phyloP scores from a whole-genome alignment of 1,284 basidiomycete genomes.

The Papiliotrema laurentii region DNA sequence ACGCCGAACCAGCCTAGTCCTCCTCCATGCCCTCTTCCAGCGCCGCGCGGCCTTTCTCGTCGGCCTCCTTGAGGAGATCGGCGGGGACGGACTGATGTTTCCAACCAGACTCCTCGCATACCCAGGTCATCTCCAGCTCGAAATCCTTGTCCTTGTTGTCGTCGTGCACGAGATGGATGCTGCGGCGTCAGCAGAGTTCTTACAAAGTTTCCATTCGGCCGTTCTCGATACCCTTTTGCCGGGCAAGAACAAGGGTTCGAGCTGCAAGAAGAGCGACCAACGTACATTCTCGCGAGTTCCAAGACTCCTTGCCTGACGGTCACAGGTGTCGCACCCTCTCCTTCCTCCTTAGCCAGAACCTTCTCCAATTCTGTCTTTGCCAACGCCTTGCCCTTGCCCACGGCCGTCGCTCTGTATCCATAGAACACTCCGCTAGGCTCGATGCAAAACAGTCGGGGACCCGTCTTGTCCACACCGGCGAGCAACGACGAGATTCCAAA shows the following conservation, averaged over 20 bases:
- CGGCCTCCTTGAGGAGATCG: conserved; percentile 79
- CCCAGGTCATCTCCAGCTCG: conserved; percentile 97
- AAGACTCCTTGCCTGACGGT: conserved; percentile 70
- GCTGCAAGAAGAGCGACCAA: conserved; percentile 14
- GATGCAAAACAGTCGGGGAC: conserved; percentile 82
- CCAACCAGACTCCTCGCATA: conserved; percentile 77
- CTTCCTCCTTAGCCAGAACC: conserved; percentile 51
- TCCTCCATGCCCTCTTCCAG: conserved; percentile 80
- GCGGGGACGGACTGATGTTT: conserved; percentile 78
- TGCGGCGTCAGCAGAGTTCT: conserved; percentile 41
- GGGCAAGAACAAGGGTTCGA: background rate
- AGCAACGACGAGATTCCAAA: conserved; percentile 93
- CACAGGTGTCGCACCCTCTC: conserved; percentile 48
- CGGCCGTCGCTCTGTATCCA: conserved; percentile 88
- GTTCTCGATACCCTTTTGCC: background rate
- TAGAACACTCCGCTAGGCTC: conserved; percentile 94
- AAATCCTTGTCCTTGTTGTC: conserved; percentile 86
- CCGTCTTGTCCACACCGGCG: conserved; percentile 81
- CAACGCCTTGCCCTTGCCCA: conserved; percentile 93
- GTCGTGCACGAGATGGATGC: conserved; percentile 96
- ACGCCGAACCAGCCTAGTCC: conserved; percentile 32
- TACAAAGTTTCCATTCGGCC: background rate
- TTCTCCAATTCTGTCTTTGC: conserved; percentile 99
- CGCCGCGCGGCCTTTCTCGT: conserved; percentile 80
- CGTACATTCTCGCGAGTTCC: conserved; percentile 92